Evolutionary conservation across 352 stramenopile genomes (phyloP), one percentile per base, ranked within the genome.

Genomic region (Saprolegnia parasitica): DNA sequence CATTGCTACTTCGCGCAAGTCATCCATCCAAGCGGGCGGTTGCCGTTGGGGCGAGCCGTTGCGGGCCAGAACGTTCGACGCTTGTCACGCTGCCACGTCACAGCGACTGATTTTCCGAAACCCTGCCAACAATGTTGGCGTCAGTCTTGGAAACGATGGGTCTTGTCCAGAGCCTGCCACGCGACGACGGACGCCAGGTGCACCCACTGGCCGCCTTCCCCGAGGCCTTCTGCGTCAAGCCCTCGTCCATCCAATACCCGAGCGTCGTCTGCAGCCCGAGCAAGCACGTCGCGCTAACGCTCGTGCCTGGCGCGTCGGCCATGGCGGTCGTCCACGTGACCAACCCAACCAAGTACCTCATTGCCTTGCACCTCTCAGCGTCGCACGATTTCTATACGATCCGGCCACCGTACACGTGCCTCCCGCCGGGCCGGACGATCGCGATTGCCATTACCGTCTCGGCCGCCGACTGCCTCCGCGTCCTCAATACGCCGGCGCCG

Each of bases 291-390:
- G 62, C 62, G 15, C 35, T 68, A 0, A 61, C 62, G 16, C 42
- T 68, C 32, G 62, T 68, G 9, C 39, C 20, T 18, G 62, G 40
- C 24, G 5, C 35, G 18, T 15, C 37, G 32, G 46, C 62, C 15
- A 68, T 68, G 62, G 62, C 62, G 6, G 62, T 68, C 13, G 20
- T 68, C 42, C 16, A 58, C 50, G 23, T 68, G 9, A 68, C 62
- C 40, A 68, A 68, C 62, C 18, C 50, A 4, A 58, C 23, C 16
- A 11, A 37, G 5, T 20, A 39, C n/a, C 39, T 37, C 45, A 20
- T 68, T 16, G 42, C 40, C 15, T n/a, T 68, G 13, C 45, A 47
- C 21, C 18, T 68, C 2, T 9, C 20, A 29, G 16, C 39, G 32
- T 68, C 50, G 23, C 16, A 18, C 46, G 46, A 57, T 20, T 4